A percentile compares a stretch with the other conserved stretches of the same genome.
These are phyloP conservation scores for Zasmidium cellare DNA, from an alignment of 2,329 filamentous ascomycete genomes.

Conservation along the genomic window DNA sequence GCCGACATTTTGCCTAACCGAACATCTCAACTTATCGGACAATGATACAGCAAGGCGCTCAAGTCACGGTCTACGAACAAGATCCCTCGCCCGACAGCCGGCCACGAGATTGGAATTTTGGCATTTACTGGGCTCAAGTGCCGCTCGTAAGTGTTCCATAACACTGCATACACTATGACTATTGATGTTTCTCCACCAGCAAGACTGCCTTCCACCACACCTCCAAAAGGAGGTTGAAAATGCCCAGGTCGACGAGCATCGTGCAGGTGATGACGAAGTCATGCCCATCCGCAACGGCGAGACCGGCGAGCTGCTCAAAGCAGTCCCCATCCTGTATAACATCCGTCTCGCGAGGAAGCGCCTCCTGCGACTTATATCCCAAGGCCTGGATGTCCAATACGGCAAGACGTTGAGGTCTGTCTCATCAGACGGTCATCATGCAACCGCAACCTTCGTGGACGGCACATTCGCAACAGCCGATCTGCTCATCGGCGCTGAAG, in stretches of 20 bases:
- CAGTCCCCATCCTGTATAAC: slow-evolving; percentile 17
- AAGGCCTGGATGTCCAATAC: slow-evolving; percentile 16
- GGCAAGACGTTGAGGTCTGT: slow-evolving; percentile 11
- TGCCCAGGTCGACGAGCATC: slow-evolving; percentile 18
- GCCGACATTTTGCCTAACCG: background rate
- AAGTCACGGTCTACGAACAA: slow-evolving; percentile 19
- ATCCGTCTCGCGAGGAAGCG: slow-evolving; percentile 19
- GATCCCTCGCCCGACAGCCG: slow-evolving; percentile 16
- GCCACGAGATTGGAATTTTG: slow-evolving; percentile 21
- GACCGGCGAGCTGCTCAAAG: slow-evolving; percentile 15
- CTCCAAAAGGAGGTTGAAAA: slow-evolving; percentile 15
- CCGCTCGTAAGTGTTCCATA: slow-evolving; percentile 8
- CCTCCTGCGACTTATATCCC: slow-evolving; percentile 18
- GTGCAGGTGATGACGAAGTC: slow-evolving; percentile 16
- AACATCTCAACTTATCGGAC: background rate
- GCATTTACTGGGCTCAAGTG: slow-evolving; percentile 22
- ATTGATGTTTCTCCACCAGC: background rate
- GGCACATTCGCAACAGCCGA: slow-evolving; percentile 24
- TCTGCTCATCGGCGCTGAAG: slow-evolving; percentile 31
- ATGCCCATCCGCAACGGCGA: slow-evolving; percentile 21
- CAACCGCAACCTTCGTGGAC: slow-evolving; percentile 28
- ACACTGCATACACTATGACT: background rate
- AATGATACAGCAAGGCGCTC: slow-evolving; percentile 17
- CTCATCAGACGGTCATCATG: slow-evolving; percentile 11
- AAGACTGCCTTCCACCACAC: slow-evolving; percentile 19